phyloP scores from a whole-genome alignment of 495 filamentous ascomycete species.

The Neurospora sp. region DNA sequence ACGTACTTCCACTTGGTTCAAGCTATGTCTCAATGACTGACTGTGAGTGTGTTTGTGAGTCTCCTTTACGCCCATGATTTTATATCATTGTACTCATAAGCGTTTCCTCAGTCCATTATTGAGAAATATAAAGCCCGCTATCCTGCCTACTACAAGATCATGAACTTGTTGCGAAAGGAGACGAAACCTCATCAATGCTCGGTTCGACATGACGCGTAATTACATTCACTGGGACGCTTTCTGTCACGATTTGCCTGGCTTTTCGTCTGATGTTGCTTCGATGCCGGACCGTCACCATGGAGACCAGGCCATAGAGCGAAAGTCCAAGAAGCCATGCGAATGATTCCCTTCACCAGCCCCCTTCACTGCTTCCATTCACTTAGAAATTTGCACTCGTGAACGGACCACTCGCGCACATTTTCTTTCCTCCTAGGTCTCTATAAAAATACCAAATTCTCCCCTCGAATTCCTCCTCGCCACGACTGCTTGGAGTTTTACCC shows the following conservation, averaged over 20 bases:
- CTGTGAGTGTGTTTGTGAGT: background rate
- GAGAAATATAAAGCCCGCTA: background rate
- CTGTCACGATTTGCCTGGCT: rapidly evolving
- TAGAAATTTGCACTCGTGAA: background rate
- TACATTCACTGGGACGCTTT: background rate
- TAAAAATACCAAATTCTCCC: background rate
- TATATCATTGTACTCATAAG: background rate
- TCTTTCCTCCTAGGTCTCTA: background rate
- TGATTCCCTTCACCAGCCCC: background rate
- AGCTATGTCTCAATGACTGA: background rate
- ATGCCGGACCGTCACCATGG: background rate
- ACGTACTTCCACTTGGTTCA: background rate
- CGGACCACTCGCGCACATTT: background rate
- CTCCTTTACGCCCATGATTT: background rate
- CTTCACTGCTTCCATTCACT: background rate
- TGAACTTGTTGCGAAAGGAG: background rate
- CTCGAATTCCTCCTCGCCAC: background rate
- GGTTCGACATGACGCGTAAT: background rate
- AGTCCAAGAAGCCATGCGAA: background rate
- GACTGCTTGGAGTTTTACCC: background rate
- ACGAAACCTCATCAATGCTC: background rate
- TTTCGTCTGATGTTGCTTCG: background rate
- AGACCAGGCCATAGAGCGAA: background rate
- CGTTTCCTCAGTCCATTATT: background rate
- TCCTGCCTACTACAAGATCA: rapidly evolving